Evolutionary conservation across 371 early-diverging fungal species (phyloP).

Genomic region (Mucor velutinosus): DNA sequence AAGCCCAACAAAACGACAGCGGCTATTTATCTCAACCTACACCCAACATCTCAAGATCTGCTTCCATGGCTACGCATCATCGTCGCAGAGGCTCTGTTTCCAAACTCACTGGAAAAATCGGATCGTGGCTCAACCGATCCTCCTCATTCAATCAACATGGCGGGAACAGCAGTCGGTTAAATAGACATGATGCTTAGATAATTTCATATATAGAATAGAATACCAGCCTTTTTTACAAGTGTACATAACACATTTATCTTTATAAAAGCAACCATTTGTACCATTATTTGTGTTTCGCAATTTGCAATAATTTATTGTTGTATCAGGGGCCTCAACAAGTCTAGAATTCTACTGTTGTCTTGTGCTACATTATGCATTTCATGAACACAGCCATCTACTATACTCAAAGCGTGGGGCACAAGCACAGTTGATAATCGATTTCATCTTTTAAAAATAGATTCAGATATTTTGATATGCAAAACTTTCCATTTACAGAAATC

Average conservation of each 20-base stretch:
- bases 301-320: not conserved
- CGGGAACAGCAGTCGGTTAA: not conserved
- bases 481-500: not conserved
- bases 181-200: not conserved
- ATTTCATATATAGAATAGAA: not conserved
- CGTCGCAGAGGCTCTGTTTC: constrained; percentile 25
- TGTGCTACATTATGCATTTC: not conserved
- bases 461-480: not conserved
- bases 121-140: constrained; percentile 30
- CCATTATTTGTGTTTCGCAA: not conserved
- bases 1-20: not conserved
- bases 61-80: constrained; percentile 13
- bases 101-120: constrained; percentile 25
- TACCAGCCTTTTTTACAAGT: not conserved
- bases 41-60: constrained; percentile 16
- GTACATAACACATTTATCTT: not conserved
- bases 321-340: not conserved
- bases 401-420: not conserved
- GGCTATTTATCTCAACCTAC: constrained; percentile 8
- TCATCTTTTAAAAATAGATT: not conserved
- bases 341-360: not conserved
- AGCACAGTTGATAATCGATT: not conserved
- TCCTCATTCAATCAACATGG: constrained; percentile 21
- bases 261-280: not conserved
- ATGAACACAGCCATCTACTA: not conserved